phyloP scores from a whole-genome alignment of 1,284 basidiomycete species.

The Cutaneotrichosporon cutaneum region DNA sequence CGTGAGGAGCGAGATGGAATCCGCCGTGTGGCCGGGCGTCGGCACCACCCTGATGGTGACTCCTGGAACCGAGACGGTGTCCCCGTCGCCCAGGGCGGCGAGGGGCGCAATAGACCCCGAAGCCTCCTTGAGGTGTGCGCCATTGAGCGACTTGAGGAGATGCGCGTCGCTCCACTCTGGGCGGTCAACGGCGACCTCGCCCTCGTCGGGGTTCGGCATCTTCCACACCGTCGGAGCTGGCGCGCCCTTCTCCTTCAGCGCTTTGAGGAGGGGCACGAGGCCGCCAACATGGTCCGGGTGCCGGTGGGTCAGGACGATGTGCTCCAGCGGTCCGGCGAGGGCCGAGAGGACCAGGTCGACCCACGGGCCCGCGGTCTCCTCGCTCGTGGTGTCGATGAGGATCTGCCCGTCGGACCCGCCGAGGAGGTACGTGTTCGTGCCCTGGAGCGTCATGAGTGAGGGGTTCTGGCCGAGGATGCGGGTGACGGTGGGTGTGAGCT shows the following conservation, averaged over 20 bases:
- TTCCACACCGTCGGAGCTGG: conserved; percentile 55
- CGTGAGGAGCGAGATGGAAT: conserved; percentile 71
- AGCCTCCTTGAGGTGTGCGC: background rate
- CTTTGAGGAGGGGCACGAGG: conserved; percentile 66
- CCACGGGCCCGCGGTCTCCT: conserved; percentile 59
- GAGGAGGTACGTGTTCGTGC: conserved; percentile 92
- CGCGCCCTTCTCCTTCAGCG: conserved; percentile 58
- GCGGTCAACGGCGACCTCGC: conserved; percentile 18
- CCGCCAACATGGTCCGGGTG: conserved; percentile 86
- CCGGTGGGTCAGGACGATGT: conserved; percentile 87
- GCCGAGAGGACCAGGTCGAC: conserved; percentile 39
- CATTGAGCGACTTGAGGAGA: conserved; percentile 21
- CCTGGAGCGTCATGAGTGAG: conserved; percentile 86
- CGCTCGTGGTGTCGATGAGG: conserved; percentile 83
- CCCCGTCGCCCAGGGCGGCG: conserved; percentile 1
- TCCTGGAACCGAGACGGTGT: conserved; percentile 23
- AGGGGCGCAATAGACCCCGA: background rate
- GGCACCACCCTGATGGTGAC: conserved; percentile 64
- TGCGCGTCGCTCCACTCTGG: conserved; percentile 4
- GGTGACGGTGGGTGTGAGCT: conserved; percentile 52
- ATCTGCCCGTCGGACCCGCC: conserved; percentile 57
- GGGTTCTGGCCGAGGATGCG: conserved; percentile 70
- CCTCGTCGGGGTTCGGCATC: conserved; percentile 47
- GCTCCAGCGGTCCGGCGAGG: conserved; percentile 58
- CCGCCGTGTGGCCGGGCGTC: conserved; percentile 86